Evolutionary conservation across 495 filamentous ascomycete genomes (phyloP), one percentile per base, ranked within the genome.

Genomic region (Gamarada debralockiae): DNA sequence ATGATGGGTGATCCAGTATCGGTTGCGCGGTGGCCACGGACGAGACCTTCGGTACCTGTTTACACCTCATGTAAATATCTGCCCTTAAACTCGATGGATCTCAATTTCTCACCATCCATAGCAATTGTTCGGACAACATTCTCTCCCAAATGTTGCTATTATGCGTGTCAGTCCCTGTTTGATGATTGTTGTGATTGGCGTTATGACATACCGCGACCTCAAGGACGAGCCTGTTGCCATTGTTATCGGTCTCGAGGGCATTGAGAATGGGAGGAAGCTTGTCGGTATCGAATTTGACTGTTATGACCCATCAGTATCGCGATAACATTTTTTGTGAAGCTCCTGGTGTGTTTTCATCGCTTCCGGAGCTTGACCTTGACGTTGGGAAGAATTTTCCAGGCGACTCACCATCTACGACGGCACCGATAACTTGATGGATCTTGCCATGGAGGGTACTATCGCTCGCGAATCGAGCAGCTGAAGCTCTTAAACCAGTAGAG

Each of bases 51-150:
- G 71, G 93, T 98, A 93, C 91, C 91, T 96, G 31, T 57, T 52
- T 6, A 18, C 37, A 48, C 18, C 1, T 45, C 33, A 38, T 20
- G 53, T 58, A 49, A 62, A 62, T 54, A 45, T 54, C 54, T 49
- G 47, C 41, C 25, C 40, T 49, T 34, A 27, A 38, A n/a, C n/a
- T n/a, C 3, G 17, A 53, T 21, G 3, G 17, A 41, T 20, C 29
- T 22, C n/a, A 50, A 52, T 48, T 53, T 76, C 87, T 73, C 83
- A 95, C 93, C 93, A 76, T 98, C 93, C 93, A 98, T 98, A 76
- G 93, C 95, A 95, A 98, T 98, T 70, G 89, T 92, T 76, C 93
- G 86, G 73, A 98, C 95, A 70, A 96, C 90, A 82, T 88, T 96
- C 82, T 98, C 89, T 79, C 93, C 93, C 75, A 98, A 78, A 83